Conservation (phyloP, 345 rosid species). For the Euphorbia peplus region DNA sequence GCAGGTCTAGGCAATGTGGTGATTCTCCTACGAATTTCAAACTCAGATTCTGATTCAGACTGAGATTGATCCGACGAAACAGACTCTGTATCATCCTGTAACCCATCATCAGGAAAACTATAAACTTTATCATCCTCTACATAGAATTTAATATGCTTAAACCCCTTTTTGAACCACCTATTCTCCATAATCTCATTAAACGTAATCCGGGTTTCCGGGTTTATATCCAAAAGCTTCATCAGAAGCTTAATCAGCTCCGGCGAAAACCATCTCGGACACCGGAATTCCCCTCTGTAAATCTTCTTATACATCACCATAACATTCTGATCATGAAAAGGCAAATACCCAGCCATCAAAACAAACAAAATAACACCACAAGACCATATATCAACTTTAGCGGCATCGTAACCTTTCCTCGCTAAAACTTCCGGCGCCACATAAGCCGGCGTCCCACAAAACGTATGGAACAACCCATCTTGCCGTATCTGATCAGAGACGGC, state of each 20-base stretch:
- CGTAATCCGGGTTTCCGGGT: slow-evolving; percentile 22
- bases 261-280: slow-evolving; percentile 29
- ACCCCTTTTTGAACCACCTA: slow-evolving; percentile 37
- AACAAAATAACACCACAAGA: slow-evolving; percentile 28
- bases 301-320: slow-evolving; percentile 26
- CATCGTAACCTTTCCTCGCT: slow-evolving; percentile 29
- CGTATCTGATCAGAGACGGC: slow-evolving; percentile 27
- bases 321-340: slow-evolving; percentile 29
- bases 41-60: slow-evolving; percentile 29
- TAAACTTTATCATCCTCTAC: slow-evolving; percentile 36
- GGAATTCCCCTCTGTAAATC: slow-evolving; percentile 24
- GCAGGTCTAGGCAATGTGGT: slow-evolving; percentile 33
- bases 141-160: slow-evolving; percentile 34
- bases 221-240: slow-evolving; percentile 14
- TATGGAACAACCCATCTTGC: slow-evolving; percentile 26
- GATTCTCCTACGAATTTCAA: slow-evolving; percentile 22
- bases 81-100: slow-evolving; percentile 13
- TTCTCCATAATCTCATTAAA: slow-evolving; percentile 33
- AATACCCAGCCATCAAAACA: slow-evolving; percentile 29
- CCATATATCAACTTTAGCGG: slow-evolving; percentile 29
- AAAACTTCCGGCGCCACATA: slow-evolving; percentile 30
- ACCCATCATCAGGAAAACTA: slow-evolving; percentile 20
- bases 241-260: slow-evolving; percentile 21
- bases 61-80: slow-evolving; percentile 12
- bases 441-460: slow-evolving; percentile 30